Conservation (phyloP, 2,329 filamentous ascomycete genomes). For the Graphiopsis chlorocephala region DNA sequence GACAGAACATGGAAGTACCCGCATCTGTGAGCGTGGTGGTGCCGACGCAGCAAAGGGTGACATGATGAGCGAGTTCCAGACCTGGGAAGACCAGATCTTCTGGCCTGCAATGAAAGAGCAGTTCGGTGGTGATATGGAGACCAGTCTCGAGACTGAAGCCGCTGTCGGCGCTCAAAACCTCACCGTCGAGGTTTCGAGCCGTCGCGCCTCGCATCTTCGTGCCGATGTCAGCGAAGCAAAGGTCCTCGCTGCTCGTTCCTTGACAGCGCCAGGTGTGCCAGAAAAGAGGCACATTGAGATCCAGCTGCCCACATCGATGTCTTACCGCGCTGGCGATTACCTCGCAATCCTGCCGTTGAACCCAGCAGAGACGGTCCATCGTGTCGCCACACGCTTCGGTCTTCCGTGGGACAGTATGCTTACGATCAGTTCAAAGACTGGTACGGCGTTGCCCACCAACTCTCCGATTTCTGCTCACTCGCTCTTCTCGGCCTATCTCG, state of each 20-base stretch:
- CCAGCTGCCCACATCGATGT: conserved; percentile 47
- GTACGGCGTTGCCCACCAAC: conserved; percentile 64
- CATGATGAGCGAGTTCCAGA: conserved; percentile 67
- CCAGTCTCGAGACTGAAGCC: conserved; percentile 17
- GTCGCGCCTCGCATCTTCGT: conserved; percentile 57
- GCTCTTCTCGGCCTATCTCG: conserved; percentile 68
- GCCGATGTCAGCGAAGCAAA: conserved; percentile 62
- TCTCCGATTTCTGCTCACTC: conserved; percentile 60
- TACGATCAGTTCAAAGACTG: conserved; percentile 49
- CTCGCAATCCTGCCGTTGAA: conserved; percentile 72
- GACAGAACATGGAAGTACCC: conserved; percentile 48
- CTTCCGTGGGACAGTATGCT: conserved; percentile 64
- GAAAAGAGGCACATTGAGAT: conserved; percentile 56
- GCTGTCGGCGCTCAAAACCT: conserved; percentile 38
- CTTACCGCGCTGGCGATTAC: conserved; percentile 73
- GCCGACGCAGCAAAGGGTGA: conserved; percentile 62
- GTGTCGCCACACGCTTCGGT: conserved; percentile 63
- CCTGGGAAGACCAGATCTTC: conserved; percentile 61
- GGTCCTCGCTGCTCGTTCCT: conserved; percentile 52
- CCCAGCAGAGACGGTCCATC: conserved; percentile 57
- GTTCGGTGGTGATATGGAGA: conserved; percentile 27
- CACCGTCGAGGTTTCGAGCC: conserved; percentile 52
- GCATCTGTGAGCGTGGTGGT: conserved; percentile 51
- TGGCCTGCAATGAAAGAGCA: conserved; percentile 51
- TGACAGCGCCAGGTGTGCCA: conserved; percentile 52